Conservation (phyloP, 1,284 basidiomycete genomes). For the Pseudozyma thailandica region DNA sequence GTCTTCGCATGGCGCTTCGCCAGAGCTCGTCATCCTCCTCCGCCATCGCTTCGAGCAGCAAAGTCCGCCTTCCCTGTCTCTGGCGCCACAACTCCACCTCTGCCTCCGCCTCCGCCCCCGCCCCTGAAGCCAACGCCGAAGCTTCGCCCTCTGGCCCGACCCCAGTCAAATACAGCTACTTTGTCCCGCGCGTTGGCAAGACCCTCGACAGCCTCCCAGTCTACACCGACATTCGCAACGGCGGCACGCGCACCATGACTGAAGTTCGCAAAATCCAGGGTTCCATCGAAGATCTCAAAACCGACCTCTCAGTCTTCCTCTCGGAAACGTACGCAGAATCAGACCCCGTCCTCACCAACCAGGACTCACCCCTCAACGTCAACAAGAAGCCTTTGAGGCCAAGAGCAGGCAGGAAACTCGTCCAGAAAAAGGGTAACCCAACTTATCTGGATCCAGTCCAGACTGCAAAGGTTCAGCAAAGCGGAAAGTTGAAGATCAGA, state of each 20-base stretch:
- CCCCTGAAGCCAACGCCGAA: slow-evolving; percentile 1
- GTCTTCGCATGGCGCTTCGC: slow-evolving; percentile 12
- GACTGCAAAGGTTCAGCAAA: slow-evolving; percentile 9
- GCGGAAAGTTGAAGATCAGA: slow-evolving; percentile 42
- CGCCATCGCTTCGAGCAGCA: slow-evolving; percentile 26
- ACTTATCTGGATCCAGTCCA: slow-evolving; percentile 27
- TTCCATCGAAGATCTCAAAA: slow-evolving; percentile 30
- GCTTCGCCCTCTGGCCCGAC: slow-evolving; percentile 2
- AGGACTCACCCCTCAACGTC: slow-evolving; percentile 8
- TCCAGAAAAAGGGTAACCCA: slow-evolving; percentile 14
- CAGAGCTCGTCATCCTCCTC: background rate
- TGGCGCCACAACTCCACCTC: slow-evolving; percentile 17
- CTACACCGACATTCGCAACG: slow-evolving; percentile 53
- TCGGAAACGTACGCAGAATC: slow-evolving; percentile 16
- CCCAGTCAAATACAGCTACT: slow-evolving; percentile 49
- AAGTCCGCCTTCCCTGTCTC: slow-evolving; percentile 5
- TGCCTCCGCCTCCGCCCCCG: slow-evolving; percentile 4
- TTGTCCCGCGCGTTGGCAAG: slow-evolving; percentile 55
- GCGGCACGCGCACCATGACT: slow-evolving; percentile 47
- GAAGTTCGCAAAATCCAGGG: slow-evolving; percentile 56
- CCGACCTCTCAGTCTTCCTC: slow-evolving; percentile 32
- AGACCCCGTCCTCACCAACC: background rate
- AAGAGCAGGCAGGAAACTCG: slow-evolving; percentile 16
- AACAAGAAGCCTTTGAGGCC: slow-evolving; percentile 29
- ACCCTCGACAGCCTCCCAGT: slow-evolving; percentile 47